phyloP scores from a whole-genome alignment of 371 early-diverging fungal genomes.

The Actinomortierella wolfii region DNA sequence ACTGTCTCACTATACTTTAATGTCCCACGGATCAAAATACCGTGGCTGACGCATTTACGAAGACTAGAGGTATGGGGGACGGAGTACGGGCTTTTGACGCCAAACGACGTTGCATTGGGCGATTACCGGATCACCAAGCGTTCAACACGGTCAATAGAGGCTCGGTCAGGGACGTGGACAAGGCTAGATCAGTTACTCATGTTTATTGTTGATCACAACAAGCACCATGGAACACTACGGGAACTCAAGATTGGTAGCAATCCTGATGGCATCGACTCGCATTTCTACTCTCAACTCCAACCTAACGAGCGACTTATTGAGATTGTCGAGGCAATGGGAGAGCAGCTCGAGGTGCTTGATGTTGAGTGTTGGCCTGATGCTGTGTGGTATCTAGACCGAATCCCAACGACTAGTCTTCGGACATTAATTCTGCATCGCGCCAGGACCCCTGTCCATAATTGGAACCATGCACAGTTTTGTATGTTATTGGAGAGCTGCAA shows the following conservation, averaged over 20 bases:
- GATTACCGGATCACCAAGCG: neutral
- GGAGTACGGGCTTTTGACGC: conserved; percentile 16
- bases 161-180: conserved; percentile 1
- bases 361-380: conserved; percentile 34
- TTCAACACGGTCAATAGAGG: too few relatives aligned
- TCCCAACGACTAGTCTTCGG: conserved; percentile 18
- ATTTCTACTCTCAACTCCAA: too few relatives aligned
- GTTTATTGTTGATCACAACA: conserved; percentile 43
- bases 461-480: conserved; percentile 14
- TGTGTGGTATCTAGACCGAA: conserved; percentile 28
- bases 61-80: conserved; percentile 37
- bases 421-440: conserved; percentile 13
- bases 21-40: conserved; percentile 28
- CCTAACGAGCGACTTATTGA: conserved; percentile 19
- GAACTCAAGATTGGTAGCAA: conserved; percentile 39
- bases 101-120: conserved; percentile 18
- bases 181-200: conserved; percentile 27
- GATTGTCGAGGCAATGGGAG: conserved; percentile 44
- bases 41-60: conserved; percentile 21
- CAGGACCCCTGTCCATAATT: conserved; percentile 5
- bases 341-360: conserved; percentile 28
- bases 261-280: neutral
- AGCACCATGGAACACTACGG: conserved; percentile 26
- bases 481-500: too few relatives aligned
- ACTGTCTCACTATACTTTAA: conserved; percentile 28